Base-by-base conservation (phyloP, 371 early-diverging fungal genomes). In the Apophysomyces elegans region DNA sequence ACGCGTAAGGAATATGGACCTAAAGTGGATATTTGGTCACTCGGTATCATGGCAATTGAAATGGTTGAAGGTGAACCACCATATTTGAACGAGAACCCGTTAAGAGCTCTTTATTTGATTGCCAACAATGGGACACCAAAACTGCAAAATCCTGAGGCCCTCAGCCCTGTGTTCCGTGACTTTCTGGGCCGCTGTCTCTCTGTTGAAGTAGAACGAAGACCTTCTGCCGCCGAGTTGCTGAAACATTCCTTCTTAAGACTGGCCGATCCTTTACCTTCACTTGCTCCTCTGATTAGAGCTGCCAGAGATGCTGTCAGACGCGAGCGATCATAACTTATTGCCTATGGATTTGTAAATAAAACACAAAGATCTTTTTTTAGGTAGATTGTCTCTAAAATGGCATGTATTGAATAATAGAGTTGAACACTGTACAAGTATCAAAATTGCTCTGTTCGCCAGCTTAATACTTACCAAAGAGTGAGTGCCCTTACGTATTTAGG, bases 11-110 rank as follows among this genome's bases (percentile, higher is more conserved):
- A 94, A 74, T 98, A 98, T 71, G 96, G 96, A 0, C 91, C 93
- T 57, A 93, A 93, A 70, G 95, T 96, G 37, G 99, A 99, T 73
- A 89, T 98, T 37, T 99, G 99, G 99, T 93, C 95, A 8, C 78
- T 98, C 8, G 99, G 98, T 7, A 98, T 99, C 70, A 93, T 98
- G 87, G 87, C 93, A 11, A 96, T 96, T 65, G 97, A 98, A 76
- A 91, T 95, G 92, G 76, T 94, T 41, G 92, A 95, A 75, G 93
- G 95, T 5, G 95, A 95, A 70, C 96, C 97, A 16, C 99, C 99
- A 16, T 99, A 97, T 71, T 79, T 97, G 63, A 92, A 96, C 66
- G 96, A 96, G 71, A 92, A 95, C 68, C 95, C 95, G 36, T 81
- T 96, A 26, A 85, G 93, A 68, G 98, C 98, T 12, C 85, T 97